Conservation (phyloP, 1,284 basidiomycete species). For the Afroboletus lepidellus region DNA sequence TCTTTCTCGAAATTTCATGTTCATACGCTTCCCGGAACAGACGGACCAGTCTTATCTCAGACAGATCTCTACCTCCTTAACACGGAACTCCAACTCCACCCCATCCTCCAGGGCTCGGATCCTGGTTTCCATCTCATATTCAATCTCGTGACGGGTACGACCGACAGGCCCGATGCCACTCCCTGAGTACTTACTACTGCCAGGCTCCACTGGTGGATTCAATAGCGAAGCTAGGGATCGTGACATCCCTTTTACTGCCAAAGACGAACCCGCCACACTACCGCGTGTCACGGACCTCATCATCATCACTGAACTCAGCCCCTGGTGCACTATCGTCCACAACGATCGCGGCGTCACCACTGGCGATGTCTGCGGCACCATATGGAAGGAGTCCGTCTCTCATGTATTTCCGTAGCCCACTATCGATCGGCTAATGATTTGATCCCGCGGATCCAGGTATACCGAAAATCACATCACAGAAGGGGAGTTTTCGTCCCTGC, state of each 20-base stretch:
- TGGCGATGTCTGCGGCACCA: conserved; percentile 60
- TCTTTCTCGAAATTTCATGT: neutral
- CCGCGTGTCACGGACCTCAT: conserved; percentile 73
- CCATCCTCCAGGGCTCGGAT: conserved; percentile 57
- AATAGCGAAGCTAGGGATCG: conserved; percentile 56
- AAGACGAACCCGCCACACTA: conserved; percentile 76
- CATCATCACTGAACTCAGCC: conserved; percentile 67
- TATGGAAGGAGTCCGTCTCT: conserved; percentile 68
- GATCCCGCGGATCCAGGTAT: conserved; percentile 46
- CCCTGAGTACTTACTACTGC: neutral
- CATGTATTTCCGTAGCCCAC: neutral
- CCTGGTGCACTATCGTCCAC: conserved; percentile 77
- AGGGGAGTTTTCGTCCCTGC: conserved; percentile 58
- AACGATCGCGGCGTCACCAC: conserved; percentile 73
- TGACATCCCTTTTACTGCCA: conserved; percentile 60
- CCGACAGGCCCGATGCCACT: neutral
- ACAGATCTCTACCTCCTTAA: conserved; percentile 74
- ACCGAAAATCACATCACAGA: conserved; percentile 65
- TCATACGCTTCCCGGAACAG: conserved; percentile 35
- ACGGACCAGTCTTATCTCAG: conserved; percentile 73
- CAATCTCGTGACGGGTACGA: conserved; percentile 61
- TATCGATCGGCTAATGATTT: conserved; percentile 10
- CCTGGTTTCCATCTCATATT: conserved; percentile 64
- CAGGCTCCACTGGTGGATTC: conserved; percentile 60
- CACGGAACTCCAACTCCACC: conserved; percentile 65